Conservation (phyloP, 495 filamentous ascomycete genomes). For the Apodospora peruviana region DNA sequence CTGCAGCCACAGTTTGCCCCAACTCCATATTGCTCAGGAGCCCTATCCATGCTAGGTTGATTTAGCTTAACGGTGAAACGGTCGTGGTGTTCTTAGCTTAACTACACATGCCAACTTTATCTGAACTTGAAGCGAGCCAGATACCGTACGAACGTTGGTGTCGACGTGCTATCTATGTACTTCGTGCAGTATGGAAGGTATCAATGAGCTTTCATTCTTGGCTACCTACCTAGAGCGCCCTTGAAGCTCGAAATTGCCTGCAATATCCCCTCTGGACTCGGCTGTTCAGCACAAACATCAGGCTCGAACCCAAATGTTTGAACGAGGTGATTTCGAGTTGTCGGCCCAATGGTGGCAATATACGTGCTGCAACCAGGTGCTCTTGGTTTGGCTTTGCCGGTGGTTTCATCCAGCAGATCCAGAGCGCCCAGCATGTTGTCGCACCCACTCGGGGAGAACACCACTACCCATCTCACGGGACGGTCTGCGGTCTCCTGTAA, state of each 20-base stretch:
- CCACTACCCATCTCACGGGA: slow-evolving; percentile 68
- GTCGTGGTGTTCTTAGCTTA: no score
- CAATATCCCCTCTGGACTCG: slow-evolving; percentile 78
- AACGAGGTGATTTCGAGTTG: slow-evolving; percentile 71
- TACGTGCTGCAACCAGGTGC: slow-evolving; percentile 36
- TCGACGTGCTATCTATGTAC: no score
- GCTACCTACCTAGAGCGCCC: no score
- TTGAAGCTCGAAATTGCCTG: slow-evolving; percentile 56
- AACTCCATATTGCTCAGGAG: no score
- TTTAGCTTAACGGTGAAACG: no score
- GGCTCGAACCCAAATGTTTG: slow-evolving; percentile 63
- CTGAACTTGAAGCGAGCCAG: no score
- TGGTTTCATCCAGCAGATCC: slow-evolving; percentile 47
- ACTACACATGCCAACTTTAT: no score
- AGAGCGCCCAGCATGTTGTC: slow-evolving; percentile 71
- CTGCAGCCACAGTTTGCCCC: no score
- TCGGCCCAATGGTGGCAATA: slow-evolving; percentile 89
- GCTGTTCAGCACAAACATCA: slow-evolving; percentile 76
- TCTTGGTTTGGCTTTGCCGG: slow-evolving; percentile 34
- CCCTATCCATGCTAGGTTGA: no score
- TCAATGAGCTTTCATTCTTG: no score
- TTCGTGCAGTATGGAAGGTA: no score
- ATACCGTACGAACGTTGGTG: no score
- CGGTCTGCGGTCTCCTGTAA: slow-evolving; percentile 35
- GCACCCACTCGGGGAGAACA: slow-evolving; percentile 90